Base-by-base conservation (phyloP, 2,329 filamentous ascomycete species). In the Penicillium sp. region DNA sequence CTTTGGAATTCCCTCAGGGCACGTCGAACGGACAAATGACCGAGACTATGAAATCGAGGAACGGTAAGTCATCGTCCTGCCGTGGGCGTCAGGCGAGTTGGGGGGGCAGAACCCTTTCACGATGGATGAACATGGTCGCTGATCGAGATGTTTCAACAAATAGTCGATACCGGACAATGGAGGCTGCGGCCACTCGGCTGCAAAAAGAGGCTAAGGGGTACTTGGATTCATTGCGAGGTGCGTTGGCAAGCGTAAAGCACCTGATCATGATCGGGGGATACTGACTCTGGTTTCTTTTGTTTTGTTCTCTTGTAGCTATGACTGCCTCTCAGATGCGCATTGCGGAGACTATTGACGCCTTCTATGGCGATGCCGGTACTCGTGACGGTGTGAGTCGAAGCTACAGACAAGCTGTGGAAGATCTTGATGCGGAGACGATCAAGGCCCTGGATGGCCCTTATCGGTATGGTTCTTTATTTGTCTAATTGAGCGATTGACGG, bases 141-240 rank as follows among this genome's bases (percentile, higher is more conserved):
- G 43, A 25, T 39, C 28, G 8, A 12, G 8, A 38, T 38, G 18
- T 32, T 7, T 11, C 8, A 32, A 32, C 7, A 7, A 11, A 55
- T 63, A 91, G 91, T 68, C 90, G 93, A 57, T 98, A 95, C 76
- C 86, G 89, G 59, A 96, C 91, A 4, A 96, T 98, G 89, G 93
- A 98, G 71, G 84, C 90, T 5, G 93, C 94, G 12, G 89, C 91
- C 28, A 83, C 88, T 63, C 85, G 91, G 60, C 75, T 98, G 63
- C 93, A 97, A 67, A 97, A 96, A 70, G 93, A 98, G 74, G 90
- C 94, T 43, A 97, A 96, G 72, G 94, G 94, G 47, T 98, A 98
- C 68, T 77, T 98, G 46, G 94, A 98, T 73, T 95, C 90, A 13
- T 77, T 98, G 61, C 83, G 93, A 83, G 88, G 87, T 90, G 62